These are phyloP conservation scores for Aspergillus bertholletiae DNA, from an alignment of 495 filamentous ascomycete species.

Conservation along the genomic window DNA sequence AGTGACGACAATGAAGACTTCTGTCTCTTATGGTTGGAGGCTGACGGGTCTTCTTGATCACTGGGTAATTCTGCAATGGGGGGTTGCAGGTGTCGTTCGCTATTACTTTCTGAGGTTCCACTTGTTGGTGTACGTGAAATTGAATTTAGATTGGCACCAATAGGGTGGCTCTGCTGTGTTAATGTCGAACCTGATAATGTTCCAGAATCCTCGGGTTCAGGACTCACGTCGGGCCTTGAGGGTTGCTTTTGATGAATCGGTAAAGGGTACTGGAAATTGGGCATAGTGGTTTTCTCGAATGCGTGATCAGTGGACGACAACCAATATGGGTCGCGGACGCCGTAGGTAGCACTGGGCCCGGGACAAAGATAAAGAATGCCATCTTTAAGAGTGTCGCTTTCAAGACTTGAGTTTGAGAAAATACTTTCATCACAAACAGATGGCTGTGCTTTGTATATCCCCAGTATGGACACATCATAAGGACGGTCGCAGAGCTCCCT, in stretches of 20 bases:
- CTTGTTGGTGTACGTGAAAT: conserved; percentile 34
- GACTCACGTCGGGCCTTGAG: conserved; percentile 28
- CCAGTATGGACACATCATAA: conserved; percentile 41
- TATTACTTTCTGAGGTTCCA: conserved; percentile 18
- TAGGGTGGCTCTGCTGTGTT: conserved; percentile 24
- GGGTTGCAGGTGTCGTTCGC: conserved; percentile 13
- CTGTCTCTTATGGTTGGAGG: conserved; percentile 26
- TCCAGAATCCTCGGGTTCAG: conserved; percentile 26
- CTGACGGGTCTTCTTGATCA: conserved; percentile 14
- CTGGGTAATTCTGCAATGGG: conserved; percentile 23
- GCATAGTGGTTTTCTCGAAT: conserved; percentile 26
- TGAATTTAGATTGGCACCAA: conserved; percentile 18
- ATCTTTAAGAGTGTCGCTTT: conserved; percentile 41
- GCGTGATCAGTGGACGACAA: conserved; percentile 23
- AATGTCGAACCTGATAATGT: conserved; percentile 27
- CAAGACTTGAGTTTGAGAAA: conserved; percentile 35
- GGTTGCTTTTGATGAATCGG: conserved; percentile 31
- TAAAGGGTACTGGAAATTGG: conserved; percentile 34
- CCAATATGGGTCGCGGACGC: conserved; percentile 25
- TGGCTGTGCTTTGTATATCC: conserved; percentile 27
- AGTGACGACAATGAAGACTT: conserved; percentile 41
- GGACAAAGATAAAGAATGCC: conserved; percentile 41
- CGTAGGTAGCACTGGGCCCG: conserved; percentile 32
- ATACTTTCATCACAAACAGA: conserved; percentile 31
- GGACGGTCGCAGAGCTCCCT: conserved; percentile 39